These are phyloP conservation scores for Trichophyton verrucosum DNA, from an alignment of 2,329 filamentous ascomycete genomes.

Conservation along the genomic window DNA sequence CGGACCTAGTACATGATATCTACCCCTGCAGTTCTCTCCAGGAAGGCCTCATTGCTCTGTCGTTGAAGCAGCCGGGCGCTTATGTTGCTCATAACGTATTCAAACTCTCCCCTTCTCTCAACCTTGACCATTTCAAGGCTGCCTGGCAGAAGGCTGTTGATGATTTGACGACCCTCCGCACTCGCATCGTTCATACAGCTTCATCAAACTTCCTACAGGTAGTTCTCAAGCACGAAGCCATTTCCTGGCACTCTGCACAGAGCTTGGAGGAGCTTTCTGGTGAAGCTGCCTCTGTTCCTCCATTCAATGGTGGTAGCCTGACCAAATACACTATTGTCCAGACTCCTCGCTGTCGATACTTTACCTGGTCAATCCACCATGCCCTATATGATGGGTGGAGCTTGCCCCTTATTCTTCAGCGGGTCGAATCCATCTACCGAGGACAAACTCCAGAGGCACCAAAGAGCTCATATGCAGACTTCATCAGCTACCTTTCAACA, in stretches of 20 bases:
- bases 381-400: constrained; percentile 42
- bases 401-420: constrained; percentile 26
- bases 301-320: constrained; percentile 25
- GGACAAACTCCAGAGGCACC: constrained; percentile 2
- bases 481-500: constrained; percentile 18
- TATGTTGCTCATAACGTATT: constrained; percentile 39
- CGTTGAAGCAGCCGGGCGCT: constrained; percentile 35
- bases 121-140: constrained; percentile 33
- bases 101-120: constrained; percentile 26
- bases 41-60: constrained; percentile 38
- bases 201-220: constrained; percentile 29
- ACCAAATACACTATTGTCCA: constrained; percentile 27
- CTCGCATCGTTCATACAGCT: constrained; percentile 33
- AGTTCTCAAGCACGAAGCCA: constrained; percentile 25
- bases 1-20: constrained; percentile 24
- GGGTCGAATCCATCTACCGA: constrained; percentile 27
- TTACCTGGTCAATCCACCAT: constrained; percentile 41
- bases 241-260: constrained; percentile 24
- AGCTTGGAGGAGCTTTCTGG: constrained; percentile 20
- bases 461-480: constrained; percentile 14
- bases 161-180: constrained; percentile 38
- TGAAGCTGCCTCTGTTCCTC: constrained; percentile 19
- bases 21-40: constrained; percentile 36
- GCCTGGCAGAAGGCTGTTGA: constrained; percentile 37
- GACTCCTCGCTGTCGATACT: constrained; percentile 22